A percentile compares a stretch with the other conserved stretches of the same genome.
Conservation (phyloP, 371 early-diverging fungal genomes). For the Apophysomyces sp. region DNA sequence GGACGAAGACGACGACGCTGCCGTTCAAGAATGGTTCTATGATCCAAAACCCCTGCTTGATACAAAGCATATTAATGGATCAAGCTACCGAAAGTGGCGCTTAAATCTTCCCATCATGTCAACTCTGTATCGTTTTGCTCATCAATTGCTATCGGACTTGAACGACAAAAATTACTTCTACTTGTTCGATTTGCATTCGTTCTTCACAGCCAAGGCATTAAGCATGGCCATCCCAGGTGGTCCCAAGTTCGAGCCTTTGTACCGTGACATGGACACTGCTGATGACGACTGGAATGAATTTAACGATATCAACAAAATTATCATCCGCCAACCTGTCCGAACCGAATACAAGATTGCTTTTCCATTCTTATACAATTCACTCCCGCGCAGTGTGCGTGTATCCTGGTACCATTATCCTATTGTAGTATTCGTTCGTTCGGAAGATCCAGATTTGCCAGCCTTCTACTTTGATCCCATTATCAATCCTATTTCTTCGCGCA, state of each 20-base stretch:
- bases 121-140: constrained; percentile 89
- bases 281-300: constrained; percentile 99
- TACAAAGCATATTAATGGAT: constrained; percentile 85
- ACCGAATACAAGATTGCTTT: constrained; percentile 99
- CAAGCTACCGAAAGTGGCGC: constrained; percentile 91
- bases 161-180: constrained; percentile 96
- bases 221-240: constrained; percentile 99
- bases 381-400: constrained; percentile 91
- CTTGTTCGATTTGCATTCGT: constrained; percentile 91
- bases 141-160: constrained; percentile 92
- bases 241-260: constrained; percentile 97
- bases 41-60: constrained; percentile 93
- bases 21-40: constrained; percentile 96
- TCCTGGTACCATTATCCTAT: constrained; percentile 94
- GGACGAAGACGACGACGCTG: constrained; percentile 92
- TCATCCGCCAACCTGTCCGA: constrained; percentile 96
- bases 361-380: constrained; percentile 96
- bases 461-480: constrained; percentile 97
- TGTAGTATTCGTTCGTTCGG: constrained; percentile 84
- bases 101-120: constrained; percentile 94
- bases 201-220: constrained; percentile 96
- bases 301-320: constrained; percentile 99
- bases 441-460: constrained; percentile 95
- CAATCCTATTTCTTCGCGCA: constrained; percentile 93
- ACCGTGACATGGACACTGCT: constrained; percentile 90